Base-by-base conservation (phyloP, 2,329 filamentous ascomycete species). In the Phialophora tarda region DNA sequence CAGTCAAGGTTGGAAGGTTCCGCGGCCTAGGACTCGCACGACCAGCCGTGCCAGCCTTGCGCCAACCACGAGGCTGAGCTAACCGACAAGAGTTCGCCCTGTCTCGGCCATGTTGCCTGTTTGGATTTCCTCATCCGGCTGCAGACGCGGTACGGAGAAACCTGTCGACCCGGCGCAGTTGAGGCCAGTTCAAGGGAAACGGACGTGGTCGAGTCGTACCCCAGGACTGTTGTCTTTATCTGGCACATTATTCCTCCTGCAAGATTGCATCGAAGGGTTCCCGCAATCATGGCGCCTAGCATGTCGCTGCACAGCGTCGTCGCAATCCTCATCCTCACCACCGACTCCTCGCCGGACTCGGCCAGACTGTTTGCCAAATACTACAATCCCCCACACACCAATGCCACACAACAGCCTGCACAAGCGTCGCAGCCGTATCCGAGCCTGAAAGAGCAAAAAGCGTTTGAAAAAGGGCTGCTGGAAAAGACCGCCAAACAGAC, bases 401-500 rank as follows among this genome's bases (percentile, higher is more conserved):
- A 84, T 64, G 81, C 84, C 71, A 83, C 86, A 72, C 86, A 85
- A 74, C 86, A 86, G 54, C 86, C 86, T 75, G 28, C 50, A 41
- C 26, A 14, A 23, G 7, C 51, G 23, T 26, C 59, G 12, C 85
- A 86, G 71, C 92, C 93, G 24, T 98, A 97, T 80, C 84, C 91
- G 66, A 92, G 92, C 65, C 81, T 95, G 63, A 97, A 97, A 83
- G 89, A 96, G 74, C 95, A 99, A 82, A 97, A 96, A 80, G 86
- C 91, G 1, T 99, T 99, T 76, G 95, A 99, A 81, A 97, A 97
- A 83, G 95, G 93, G 5, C 86, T 99, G 47, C 82, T 97, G 67
- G 90, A 97, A 75, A 98, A 99, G 86, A 98, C 95, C 17, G 90
- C 91, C 72, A 99, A 98, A 84, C 92, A 96, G 82, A 93, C 88